Conservation (phyloP, 2,329 filamentous ascomycete genomes). For the Colletotrichum endophyticum region DNA sequence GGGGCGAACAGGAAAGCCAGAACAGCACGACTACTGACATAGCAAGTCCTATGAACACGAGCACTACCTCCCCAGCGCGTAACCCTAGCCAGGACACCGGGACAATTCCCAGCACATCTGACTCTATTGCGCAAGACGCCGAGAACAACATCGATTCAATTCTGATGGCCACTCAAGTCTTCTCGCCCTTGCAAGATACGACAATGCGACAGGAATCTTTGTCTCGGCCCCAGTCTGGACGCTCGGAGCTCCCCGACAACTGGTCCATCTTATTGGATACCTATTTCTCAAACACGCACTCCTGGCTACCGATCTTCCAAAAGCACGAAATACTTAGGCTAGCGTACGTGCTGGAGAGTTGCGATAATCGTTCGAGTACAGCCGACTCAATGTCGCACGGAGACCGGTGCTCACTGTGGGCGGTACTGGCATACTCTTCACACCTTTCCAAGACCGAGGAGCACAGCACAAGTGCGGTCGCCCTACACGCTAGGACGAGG, state of each 20-base stretch:
- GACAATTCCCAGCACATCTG: not conserved
- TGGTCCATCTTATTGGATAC: not conserved
- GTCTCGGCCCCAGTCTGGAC: not conserved
- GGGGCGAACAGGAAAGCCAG: not conserved
- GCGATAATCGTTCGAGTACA: not conserved
- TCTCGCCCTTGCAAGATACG: not conserved
- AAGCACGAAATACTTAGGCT: conserved; percentile 11
- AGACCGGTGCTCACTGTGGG: not conserved
- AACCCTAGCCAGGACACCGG: not conserved
- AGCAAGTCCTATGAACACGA: not conserved
- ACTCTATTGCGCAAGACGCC: not conserved
- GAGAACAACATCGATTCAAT: not conserved
- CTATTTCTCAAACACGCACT: not conserved
- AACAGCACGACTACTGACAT: not conserved
- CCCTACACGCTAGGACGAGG: not conserved
- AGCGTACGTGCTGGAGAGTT: not conserved
- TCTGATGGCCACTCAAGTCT: not conserved
- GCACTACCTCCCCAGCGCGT: not conserved
- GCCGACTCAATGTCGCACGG: not conserved
- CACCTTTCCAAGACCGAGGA: not conserved
- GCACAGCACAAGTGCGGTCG: not conserved
- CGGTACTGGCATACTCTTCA: conserved; percentile 4
- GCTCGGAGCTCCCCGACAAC: not conserved
- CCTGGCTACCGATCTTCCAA: not conserved
- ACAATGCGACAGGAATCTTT: not conserved